Percentiles rank a stretch among this genome's conserved stretches.
phyloP scores from a whole-genome alignment of 345 rosid genomes.

The Aquilaria malaccensis region DNA sequence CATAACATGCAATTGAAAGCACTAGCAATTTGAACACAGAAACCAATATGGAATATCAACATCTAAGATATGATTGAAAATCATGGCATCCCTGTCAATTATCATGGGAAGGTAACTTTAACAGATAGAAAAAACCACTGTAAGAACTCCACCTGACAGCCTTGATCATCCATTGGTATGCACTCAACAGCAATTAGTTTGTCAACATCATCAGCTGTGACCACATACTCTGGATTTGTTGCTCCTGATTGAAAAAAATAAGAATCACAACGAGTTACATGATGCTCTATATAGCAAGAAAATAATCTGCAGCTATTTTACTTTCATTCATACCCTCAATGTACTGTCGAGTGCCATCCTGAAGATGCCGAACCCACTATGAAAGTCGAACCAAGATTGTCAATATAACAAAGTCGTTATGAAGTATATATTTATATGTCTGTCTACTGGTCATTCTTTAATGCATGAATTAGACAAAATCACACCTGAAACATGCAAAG shows the following conservation, averaged over 20 bases:
- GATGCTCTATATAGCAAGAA: background rate
- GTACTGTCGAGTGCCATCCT: conserved; percentile 88
- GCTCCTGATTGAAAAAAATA: conserved; percentile 52
- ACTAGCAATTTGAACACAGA: no score
- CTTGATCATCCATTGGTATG: conserved; percentile 98
- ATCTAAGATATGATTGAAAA: no score
- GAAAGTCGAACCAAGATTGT: background rate
- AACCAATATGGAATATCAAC: no score
- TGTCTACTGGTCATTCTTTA: background rate
- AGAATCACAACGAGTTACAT: background rate
- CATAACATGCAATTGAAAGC: no score
- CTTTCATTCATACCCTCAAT: conserved; percentile 65
- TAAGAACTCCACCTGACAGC: conserved; percentile 59
- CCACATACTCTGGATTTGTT: conserved; percentile 91
- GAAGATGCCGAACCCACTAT: conserved; percentile 97
- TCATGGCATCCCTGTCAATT: no score
- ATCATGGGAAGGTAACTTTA: background rate
- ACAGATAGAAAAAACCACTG: conserved; percentile 2
- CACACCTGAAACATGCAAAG: conserved; percentile 97
- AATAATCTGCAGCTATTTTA: background rate
- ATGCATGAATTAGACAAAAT: conserved; percentile 9
- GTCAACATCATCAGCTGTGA: conserved; percentile 98
- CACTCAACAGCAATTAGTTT: conserved; percentile 95
- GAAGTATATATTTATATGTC: no score
- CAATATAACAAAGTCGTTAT: background rate